These are phyloP conservation scores for Chrysosporium keratinophilum DNA, from an alignment of 2,329 filamentous ascomycete genomes.

Conservation along the genomic window DNA sequence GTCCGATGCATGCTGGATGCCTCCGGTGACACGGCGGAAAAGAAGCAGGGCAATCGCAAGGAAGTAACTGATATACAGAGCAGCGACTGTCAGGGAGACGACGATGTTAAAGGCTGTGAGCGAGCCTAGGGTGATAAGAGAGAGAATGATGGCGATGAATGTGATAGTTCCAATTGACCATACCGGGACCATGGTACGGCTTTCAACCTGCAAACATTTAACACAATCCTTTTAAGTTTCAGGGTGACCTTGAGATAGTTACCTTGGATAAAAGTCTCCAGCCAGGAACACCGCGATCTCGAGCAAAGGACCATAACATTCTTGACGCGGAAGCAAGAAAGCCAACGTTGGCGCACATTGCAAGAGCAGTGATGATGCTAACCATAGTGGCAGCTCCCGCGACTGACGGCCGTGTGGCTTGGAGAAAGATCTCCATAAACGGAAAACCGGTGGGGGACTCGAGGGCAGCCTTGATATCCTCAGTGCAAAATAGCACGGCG, in stretches of 20 bases:
- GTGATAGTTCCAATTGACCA: constrained; percentile 29
- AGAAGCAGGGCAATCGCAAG: constrained; percentile 39
- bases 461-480: constrained; percentile 32
- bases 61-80: constrained; percentile 45
- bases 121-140: constrained; percentile 45
- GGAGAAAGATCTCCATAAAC: constrained; percentile 42
- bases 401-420: constrained; percentile 35
- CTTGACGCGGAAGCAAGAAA: constrained; percentile 31
- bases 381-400: constrained; percentile 40
- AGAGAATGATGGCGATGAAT: constrained; percentile 29
- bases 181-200: constrained; percentile 33
- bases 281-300: constrained; percentile 35
- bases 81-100: constrained; percentile 42
- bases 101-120: constrained; percentile 45
- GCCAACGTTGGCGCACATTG: constrained; percentile 27
- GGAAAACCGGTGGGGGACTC: constrained; percentile 38
- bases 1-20: constrained; percentile 17
- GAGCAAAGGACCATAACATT: constrained; percentile 36
- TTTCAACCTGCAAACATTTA: constrained; percentile 24
- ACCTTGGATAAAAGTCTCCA: constrained; percentile 25
- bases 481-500: constrained; percentile 37
- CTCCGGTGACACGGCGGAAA: constrained; percentile 29
- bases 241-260: constrained; percentile 6
- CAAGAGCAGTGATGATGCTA: constrained; percentile 34
- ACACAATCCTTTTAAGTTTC: neutral